phyloP scores from a whole-genome alignment of 257 asterid species.

The Plantago major region DNA sequence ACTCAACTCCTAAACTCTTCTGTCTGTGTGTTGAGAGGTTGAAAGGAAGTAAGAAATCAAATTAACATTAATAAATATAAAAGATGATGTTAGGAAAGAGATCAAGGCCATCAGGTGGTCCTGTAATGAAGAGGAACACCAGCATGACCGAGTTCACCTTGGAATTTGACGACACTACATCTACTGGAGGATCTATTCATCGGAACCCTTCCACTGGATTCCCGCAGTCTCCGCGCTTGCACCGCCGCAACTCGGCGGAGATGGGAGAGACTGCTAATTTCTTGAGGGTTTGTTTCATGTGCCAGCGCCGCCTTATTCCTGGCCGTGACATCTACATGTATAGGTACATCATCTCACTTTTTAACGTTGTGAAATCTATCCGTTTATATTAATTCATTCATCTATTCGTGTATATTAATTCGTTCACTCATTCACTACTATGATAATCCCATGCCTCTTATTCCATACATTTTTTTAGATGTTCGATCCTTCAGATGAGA shows the following conservation, averaged over 20 bases:
- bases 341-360: conserved; percentile 33
- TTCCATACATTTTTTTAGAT: too few relatives aligned
- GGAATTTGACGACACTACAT: conserved; percentile 30
- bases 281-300: conserved; percentile 62
- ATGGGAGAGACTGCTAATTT: conserved; percentile 44
- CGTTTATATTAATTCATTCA: too few relatives aligned
- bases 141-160: conserved; percentile 68
- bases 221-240: conserved; percentile 21
- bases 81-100: conserved; percentile 70
- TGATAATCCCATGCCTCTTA: too few relatives aligned
- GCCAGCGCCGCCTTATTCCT: conserved; percentile 63
- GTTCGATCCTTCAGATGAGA: too few relatives aligned
- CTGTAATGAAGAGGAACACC: conserved; percentile 56
- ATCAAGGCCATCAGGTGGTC: conserved; percentile 41
- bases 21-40: not conserved
- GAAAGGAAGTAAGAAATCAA: not conserved
- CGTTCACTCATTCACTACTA: too few relatives aligned
- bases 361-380: not conserved
- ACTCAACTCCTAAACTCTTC: not conserved
- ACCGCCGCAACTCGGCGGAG: conserved; percentile 58
- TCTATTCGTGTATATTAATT: too few relatives aligned
- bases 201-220: conserved; percentile 21
- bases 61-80: not conserved
- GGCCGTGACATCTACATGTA: conserved; percentile 87
- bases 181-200: conserved; percentile 29